These are phyloP conservation scores for Linaria vulgaris DNA, from an alignment of 257 asterid species.

Conservation along the genomic window DNA sequence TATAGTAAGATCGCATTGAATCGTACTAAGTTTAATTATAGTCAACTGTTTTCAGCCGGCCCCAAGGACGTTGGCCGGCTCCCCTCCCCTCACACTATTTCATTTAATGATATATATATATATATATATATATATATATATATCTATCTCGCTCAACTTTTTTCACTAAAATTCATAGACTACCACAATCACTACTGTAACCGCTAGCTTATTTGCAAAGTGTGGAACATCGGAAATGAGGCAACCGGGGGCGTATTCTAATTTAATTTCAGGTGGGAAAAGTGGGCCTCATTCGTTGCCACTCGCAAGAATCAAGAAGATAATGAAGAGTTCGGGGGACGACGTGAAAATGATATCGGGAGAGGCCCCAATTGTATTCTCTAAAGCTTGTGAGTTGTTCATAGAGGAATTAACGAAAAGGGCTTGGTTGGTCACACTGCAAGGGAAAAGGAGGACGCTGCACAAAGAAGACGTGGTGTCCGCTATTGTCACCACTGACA, in stretches of 20 bases:
- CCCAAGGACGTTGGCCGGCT: conserved; percentile 34
- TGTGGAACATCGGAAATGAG: conserved; percentile 52
- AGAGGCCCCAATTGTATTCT: conserved; percentile 73
- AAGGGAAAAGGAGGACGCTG: conserved; percentile 64
- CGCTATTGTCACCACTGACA: conserved; percentile 65
- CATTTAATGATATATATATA: not conserved
- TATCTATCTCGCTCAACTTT: too few relatives aligned
- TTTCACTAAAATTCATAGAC: too few relatives aligned
- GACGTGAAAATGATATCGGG: conserved; percentile 86
- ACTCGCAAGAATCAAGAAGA: conserved; percentile 64
- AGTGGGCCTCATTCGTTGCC: conserved; percentile 74
- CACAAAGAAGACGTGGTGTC: conserved; percentile 73
- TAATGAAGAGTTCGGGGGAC: conserved; percentile 73
- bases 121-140: not conserved
- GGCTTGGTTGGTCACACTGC: conserved; percentile 62
- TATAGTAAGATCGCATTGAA: too few relatives aligned
- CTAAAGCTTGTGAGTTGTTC: conserved; percentile 78
- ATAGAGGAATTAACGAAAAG: conserved; percentile 60
- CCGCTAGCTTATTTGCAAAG: too few relatives aligned
- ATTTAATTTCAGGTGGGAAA: conserved; percentile 47
- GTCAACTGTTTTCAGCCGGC: conserved; percentile 30
- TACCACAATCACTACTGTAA: too few relatives aligned
- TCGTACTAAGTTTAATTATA: not conserved
- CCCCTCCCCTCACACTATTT: not conserved
- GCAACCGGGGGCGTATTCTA: conserved; percentile 74